These are phyloP conservation scores for Poa annua DNA, from an alignment of 176 grass and related monocot species.

Conservation along the genomic window DNA sequence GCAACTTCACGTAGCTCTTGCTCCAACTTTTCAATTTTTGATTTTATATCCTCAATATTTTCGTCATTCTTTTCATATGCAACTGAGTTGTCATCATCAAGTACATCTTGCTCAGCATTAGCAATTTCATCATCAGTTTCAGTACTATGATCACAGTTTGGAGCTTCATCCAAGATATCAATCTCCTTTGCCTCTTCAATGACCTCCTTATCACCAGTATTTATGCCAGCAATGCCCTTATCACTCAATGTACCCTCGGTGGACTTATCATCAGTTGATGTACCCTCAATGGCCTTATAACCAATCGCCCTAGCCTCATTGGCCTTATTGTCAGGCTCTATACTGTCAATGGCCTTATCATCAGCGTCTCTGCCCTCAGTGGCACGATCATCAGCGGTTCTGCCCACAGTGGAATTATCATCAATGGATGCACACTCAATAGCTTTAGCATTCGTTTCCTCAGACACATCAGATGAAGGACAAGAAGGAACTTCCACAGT, in stretches of 20 bases:
- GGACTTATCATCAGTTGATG: slow-evolving; percentile 8
- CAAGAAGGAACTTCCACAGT: slow-evolving; percentile 45
- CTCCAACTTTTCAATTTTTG: slow-evolving; percentile 66
- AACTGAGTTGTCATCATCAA: slow-evolving; percentile 53
- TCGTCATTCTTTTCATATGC: slow-evolving; percentile 53
- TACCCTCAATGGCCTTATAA: slow-evolving; percentile 31
- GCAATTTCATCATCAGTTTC: slow-evolving; percentile 78
- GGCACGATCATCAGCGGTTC: slow-evolving; percentile 12
- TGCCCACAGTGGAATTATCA: slow-evolving; percentile 42
- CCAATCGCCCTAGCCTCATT: slow-evolving; percentile 9
- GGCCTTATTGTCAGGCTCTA: not conserved
- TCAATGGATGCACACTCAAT: slow-evolving; percentile 36
- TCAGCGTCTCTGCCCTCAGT: slow-evolving; percentile 1
- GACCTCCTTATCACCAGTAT: slow-evolving; percentile 41
- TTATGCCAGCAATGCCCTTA: slow-evolving; percentile 37
- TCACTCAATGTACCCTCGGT: slow-evolving; percentile 1
- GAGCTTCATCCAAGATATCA: slow-evolving; percentile 82
- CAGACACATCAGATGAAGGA: slow-evolving; percentile 67
- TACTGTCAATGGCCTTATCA: not conserved
- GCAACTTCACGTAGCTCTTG: slow-evolving; percentile 81
- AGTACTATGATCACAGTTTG: slow-evolving; percentile 79
- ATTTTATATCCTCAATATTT: slow-evolving; percentile 58
- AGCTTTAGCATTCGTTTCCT: slow-evolving; percentile 59
- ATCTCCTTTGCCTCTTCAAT: slow-evolving; percentile 87
- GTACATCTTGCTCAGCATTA: slow-evolving; percentile 65